Conservation (phyloP, 306 rosid species). For the Dryas alaskensis region DNA sequence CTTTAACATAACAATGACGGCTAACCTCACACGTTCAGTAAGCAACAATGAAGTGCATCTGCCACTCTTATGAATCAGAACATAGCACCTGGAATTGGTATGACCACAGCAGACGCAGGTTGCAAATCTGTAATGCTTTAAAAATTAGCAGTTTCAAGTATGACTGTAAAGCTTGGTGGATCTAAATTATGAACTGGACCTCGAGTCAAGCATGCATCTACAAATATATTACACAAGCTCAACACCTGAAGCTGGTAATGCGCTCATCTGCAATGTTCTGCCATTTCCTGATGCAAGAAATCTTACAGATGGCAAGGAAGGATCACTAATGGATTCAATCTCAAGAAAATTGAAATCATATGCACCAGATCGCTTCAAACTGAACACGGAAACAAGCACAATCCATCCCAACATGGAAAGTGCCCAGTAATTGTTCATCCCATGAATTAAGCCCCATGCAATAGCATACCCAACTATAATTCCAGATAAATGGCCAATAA, state of each 20-base stretch:
- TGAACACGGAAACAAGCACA: slow-evolving; percentile 56
- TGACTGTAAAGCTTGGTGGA: slow-evolving; percentile 28
- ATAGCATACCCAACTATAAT: slow-evolving; percentile 91
- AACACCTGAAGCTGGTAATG: slow-evolving; percentile 62
- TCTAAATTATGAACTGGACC: slow-evolving; percentile 28
- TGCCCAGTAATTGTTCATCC: slow-evolving; percentile 91
- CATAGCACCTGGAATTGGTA: slow-evolving; percentile 23
- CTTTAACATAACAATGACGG: slow-evolving; percentile 16
- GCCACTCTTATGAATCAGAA: slow-evolving; percentile 13
- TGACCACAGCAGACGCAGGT: slow-evolving; percentile 12
- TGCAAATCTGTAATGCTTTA: slow-evolving; percentile 10
- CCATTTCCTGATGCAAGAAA: slow-evolving; percentile 69
- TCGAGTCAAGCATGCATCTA: slow-evolving; percentile 27
- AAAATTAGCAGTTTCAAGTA: slow-evolving; percentile 7
- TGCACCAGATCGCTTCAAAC: slow-evolving; percentile 79
- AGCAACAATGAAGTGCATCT: neutral
- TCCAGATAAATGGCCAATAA: slow-evolving; percentile 92
- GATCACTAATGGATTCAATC: slow-evolving; percentile 82
- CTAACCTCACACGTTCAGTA: neutral
- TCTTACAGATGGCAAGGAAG: slow-evolving; percentile 75
- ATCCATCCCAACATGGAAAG: slow-evolving; percentile 83
- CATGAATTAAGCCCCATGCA: slow-evolving; percentile 94
- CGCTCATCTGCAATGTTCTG: slow-evolving; percentile 78
- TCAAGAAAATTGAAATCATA: slow-evolving; percentile 68
- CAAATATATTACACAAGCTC: slow-evolving; percentile 59